phyloP scores from a whole-genome alignment of 2,329 filamentous ascomycete species.

The Diaporthe vexans region DNA sequence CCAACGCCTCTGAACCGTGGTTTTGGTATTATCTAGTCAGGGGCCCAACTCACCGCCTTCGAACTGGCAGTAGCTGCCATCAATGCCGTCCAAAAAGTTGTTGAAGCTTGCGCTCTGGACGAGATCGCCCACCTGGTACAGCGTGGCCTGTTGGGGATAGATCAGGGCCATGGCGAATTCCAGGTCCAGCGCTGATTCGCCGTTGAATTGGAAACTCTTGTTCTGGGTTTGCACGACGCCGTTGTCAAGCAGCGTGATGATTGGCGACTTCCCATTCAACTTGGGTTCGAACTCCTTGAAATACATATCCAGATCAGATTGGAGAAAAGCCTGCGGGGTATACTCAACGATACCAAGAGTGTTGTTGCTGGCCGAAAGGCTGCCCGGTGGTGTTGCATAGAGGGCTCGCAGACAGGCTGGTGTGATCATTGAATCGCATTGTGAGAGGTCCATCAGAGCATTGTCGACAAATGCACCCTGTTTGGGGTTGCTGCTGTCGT shows the following conservation, averaged over 20 bases:
- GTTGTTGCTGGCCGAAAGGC: constrained; percentile 56
- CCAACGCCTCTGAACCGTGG: no score
- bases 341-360: constrained; percentile 69
- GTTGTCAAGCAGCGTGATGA: constrained; percentile 51
- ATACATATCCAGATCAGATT: constrained; percentile 63
- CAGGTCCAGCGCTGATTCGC: constrained; percentile 53
- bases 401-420: constrained; percentile 67
- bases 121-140: constrained; percentile 62
- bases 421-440: constrained; percentile 69
- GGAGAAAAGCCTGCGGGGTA: constrained; percentile 66
- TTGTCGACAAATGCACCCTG: constrained; percentile 49
- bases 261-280: constrained; percentile 57
- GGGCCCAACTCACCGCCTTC: constrained; percentile 54
- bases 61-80: constrained; percentile 61
- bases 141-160: constrained; percentile 63
- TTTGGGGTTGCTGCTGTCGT: constrained; percentile 48
- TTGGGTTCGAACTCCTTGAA: constrained; percentile 60
- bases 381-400: constrained; percentile 59
- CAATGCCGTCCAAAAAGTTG: constrained; percentile 55
- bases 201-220: constrained; percentile 56
- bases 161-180: constrained; percentile 63
- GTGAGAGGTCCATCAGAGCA: constrained; percentile 49
- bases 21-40: no score
- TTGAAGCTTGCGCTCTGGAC: constrained; percentile 47
- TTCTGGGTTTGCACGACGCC: constrained; percentile 52